Evolutionary conservation across 768 basidiomycete species (phyloP), one percentile per base, ranked within the genome.

Genomic region (Mycena belliarum): DNA sequence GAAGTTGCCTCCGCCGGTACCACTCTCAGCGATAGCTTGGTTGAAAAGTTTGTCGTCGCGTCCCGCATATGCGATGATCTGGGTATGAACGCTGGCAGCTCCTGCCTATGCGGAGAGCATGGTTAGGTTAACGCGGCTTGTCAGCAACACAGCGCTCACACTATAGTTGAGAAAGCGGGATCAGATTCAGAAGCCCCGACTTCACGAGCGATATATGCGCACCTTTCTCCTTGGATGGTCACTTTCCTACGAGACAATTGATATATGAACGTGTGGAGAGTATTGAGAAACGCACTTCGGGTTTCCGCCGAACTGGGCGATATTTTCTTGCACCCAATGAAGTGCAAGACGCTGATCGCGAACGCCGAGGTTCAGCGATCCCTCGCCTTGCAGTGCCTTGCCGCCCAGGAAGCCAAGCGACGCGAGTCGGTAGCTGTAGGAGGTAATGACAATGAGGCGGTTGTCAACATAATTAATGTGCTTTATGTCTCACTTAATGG

Each of bases 271-370:
- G 15, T 4, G 20, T 18, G 16, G 3, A 32, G 35, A 38, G n/a
- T 71, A 38, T 16, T 70, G 61, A 15, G 69, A 64, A 21, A 68
- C 65, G 20, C 56, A 62, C 49, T 60, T 45, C 0, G 68, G 70
- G 45, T 69, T 49, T 1, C 69, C 70, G 3, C 69, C 71, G 52
- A 73, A 71, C 29, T 63, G 29, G 6, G 57, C 57, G 18, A 76
- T 75, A 48, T 75, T 70, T 42, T 70, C 63, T 44, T 71, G 68
- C 6, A 73, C 65, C 75, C 75, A 76, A 26, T 73, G 68, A 21
- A 76, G 55, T 0, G 73, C 70, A 0, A 69, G 69, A 10, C 72
- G 65, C 50, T 75, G 73, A 59, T 76, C 75, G n/a, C 72, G 66
- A 16, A 75, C 55, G 10, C 75, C 74, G 0, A 65, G 69, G 51